Conservation (phyloP, 2,329 filamentous ascomycete species). For the Diaporthe caulivora region DNA sequence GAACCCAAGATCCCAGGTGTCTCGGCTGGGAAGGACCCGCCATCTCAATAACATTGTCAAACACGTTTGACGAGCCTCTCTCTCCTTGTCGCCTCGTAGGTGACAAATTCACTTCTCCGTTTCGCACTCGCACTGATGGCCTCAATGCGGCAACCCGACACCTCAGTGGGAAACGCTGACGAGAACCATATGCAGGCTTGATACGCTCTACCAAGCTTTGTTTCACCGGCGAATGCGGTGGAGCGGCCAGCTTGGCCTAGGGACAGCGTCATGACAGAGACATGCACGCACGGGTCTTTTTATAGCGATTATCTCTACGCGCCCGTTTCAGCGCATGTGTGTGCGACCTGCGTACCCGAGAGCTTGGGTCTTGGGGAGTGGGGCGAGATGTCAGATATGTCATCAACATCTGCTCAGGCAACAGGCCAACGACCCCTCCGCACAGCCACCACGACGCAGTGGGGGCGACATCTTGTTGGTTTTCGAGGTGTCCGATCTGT, state of each 20-base stretch:
- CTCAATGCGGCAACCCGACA: constrained; percentile 6
- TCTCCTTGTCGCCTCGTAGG: neutral
- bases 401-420: constrained; percentile 1
- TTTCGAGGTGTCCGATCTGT: neutral
- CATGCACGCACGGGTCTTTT: constrained; percentile 29
- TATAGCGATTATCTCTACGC: constrained; percentile 22
- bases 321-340: constrained; percentile 26
- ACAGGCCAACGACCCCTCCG: neutral
- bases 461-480: constrained; percentile 13
- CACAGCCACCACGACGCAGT: constrained; percentile 15
- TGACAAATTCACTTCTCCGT: constrained; percentile 1
- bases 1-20: neutral
- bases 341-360: constrained; percentile 26
- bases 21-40: neutral
- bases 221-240: constrained; percentile 29
- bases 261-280: neutral
- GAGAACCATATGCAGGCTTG: constrained; percentile 7
- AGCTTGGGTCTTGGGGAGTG: constrained; percentile 10
- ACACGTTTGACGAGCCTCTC: neutral
- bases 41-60: neutral
- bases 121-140: constrained; percentile 15
- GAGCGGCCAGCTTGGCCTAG: neutral
- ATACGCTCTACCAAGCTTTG: constrained; percentile 23
- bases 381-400: constrained; percentile 5
- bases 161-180: neutral